A percentile compares a stretch with the other conserved stretches of the same genome.
Conservation (phyloP, 805 yeast species). For the Candida michaelii region DNA sequence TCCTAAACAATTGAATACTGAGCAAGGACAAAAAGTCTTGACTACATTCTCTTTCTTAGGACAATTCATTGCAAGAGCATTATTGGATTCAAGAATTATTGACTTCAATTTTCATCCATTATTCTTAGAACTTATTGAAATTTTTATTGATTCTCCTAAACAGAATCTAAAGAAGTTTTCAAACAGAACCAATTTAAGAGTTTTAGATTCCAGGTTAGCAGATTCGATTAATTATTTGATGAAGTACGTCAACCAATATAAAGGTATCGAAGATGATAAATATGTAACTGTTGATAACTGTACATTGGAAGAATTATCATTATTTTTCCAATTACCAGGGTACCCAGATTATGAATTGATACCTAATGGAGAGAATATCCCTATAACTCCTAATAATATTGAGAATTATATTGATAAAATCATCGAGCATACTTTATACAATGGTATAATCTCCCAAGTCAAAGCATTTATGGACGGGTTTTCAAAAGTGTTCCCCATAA, state of each 20-base stretch:
- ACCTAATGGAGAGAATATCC: constrained; percentile 51
- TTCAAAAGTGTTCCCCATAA: constrained; percentile 76
- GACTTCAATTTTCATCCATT: constrained; percentile 75
- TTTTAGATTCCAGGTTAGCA: constrained; percentile 60
- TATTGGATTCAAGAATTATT: constrained; percentile 82
- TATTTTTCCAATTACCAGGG: constrained; percentile 80
- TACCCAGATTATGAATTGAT: constrained; percentile 57
- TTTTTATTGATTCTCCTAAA: constrained; percentile 17
- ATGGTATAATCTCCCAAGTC: constrained; percentile 66
- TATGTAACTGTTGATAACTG: constrained; percentile 31
- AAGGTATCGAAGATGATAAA: constrained; percentile 15
- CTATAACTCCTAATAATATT: constrained; percentile 54
- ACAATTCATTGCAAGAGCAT: constrained; percentile 79
- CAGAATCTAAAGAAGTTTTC: constrained; percentile 22
- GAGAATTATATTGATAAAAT: constrained; percentile 57
- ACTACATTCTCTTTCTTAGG: constrained; percentile 70
- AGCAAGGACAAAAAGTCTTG: constrained; percentile 42
- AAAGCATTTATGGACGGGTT: constrained; percentile 77
- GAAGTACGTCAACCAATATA: constrained; percentile 36
- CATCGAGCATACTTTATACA: constrained; percentile 55
- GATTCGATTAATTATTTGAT: constrained; percentile 54
- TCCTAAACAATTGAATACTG: constrained; percentile 20
- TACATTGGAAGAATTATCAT: constrained; percentile 52
- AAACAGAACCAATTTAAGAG: constrained; percentile 38
- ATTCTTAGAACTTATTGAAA: constrained; percentile 62